A percentile compares a stretch with the other conserved stretches of the same genome.
Evolutionary conservation across 2,329 filamentous ascomycete species (phyloP).

Genomic region (Diaporthe australafricana): DNA sequence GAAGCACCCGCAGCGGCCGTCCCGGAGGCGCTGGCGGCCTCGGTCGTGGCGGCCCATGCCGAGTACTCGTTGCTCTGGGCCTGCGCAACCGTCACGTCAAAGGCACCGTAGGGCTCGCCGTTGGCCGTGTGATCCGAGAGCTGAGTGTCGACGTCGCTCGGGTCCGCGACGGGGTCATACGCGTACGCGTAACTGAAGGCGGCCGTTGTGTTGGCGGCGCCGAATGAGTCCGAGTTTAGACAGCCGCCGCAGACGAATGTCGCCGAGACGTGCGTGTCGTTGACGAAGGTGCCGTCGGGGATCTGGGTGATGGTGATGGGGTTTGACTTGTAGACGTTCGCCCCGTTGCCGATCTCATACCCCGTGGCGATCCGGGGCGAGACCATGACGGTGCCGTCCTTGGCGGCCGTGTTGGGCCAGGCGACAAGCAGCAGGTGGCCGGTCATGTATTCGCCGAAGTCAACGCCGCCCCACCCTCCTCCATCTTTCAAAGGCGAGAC

Average conservation of each 20-base stretch:
- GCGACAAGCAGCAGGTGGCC: slow-evolving; percentile 57
- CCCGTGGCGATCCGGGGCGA: slow-evolving; percentile 45
- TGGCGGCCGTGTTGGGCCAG: slow-evolving; percentile 54
- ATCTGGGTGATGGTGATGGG: slow-evolving; percentile 57
- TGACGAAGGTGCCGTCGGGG: slow-evolving; percentile 62
- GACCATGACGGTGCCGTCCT: slow-evolving; percentile 51
- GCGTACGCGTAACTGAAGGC: slow-evolving; percentile 37
- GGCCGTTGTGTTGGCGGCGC: slow-evolving; percentile 20
- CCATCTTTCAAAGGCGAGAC: slow-evolving; percentile 37
- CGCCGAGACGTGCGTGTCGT: slow-evolving; percentile 63
- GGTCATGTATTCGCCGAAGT: slow-evolving; percentile 36
- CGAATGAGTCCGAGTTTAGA: slow-evolving; percentile 47
- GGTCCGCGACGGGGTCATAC: slow-evolving; percentile 33
- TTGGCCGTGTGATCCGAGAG: slow-evolving; percentile 37
- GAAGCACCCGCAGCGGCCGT: slow-evolving; percentile 21
- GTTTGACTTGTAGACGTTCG: slow-evolving; percentile 55
- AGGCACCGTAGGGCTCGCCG: slow-evolving; percentile 37
- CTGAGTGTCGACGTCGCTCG: slow-evolving; percentile 27
- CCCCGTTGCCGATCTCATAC: slow-evolving; percentile 54
- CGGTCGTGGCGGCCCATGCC: slow-evolving; percentile 32
- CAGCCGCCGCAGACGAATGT: slow-evolving; percentile 65
- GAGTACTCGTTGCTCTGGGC: slow-evolving; percentile 34
- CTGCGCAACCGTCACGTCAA: slow-evolving; percentile 31
- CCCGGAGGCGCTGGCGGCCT: not conserved
- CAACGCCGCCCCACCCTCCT: slow-evolving; percentile 36